Evolutionary conservation across 75 land plant genomes (phyloP).

Genomic region (Cunninghamia lanceolata): DNA sequence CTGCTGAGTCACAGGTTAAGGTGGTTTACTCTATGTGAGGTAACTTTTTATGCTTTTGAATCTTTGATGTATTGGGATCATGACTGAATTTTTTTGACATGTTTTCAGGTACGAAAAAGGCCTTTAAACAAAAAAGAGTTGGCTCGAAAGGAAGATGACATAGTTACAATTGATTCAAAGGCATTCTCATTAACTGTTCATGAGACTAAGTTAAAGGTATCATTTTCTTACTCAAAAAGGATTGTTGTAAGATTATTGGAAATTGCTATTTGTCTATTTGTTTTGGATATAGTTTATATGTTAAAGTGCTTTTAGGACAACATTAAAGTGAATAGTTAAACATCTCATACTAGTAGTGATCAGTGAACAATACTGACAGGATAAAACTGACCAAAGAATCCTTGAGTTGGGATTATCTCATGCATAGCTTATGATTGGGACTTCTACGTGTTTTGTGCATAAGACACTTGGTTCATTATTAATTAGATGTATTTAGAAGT

Average conservation of each 20-base stretch:
- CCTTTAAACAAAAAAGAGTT: constrained; percentile 52
- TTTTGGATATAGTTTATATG: not conserved
- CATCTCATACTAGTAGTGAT: not conserved
- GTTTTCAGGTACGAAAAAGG: constrained; percentile 41
- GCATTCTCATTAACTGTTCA: constrained; percentile 41
- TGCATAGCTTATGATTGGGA: not conserved
- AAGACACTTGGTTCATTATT: not conserved
- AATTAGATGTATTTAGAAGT: not conserved
- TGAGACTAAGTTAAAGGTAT: constrained; percentile 55
- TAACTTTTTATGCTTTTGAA: not conserved
- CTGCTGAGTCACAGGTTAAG: not conserved
- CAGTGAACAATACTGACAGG: not conserved
- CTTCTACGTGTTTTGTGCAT: not conserved
- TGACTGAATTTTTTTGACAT: not conserved
- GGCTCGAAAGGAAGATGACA: constrained; percentile 51
- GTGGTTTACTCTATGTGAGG: not conserved
- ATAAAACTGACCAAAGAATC: not conserved
- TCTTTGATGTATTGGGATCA: not conserved
- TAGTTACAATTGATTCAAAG: constrained; percentile 31
- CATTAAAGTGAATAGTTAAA: not conserved
- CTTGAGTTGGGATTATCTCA: not conserved
- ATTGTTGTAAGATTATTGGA: not conserved
- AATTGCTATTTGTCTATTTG: not conserved
- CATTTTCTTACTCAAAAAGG: not conserved
- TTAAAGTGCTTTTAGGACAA: not conserved